Percentiles rank a stretch among this genome's conserved stretches.
These are phyloP conservation scores for Termitomyces eurrhizus DNA, from an alignment of 768 basidiomycete genomes.

Conservation along the genomic window DNA sequence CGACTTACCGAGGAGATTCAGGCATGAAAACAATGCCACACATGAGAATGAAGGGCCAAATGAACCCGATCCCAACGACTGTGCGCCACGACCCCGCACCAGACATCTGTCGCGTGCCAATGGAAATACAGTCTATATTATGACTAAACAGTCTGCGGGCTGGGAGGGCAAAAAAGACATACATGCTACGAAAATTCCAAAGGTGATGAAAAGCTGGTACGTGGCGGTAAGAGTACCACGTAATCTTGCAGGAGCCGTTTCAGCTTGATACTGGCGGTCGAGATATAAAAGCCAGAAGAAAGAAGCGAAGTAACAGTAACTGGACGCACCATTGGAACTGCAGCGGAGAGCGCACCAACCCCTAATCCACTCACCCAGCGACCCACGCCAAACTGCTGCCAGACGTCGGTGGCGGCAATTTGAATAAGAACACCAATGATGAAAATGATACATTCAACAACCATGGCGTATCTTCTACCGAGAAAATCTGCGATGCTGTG, in stretches of 20 bases:
- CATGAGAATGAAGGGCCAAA: constrained; percentile 61
- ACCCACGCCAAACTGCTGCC: constrained; percentile 68
- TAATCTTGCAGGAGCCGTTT: constrained; percentile 68
- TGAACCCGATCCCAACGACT: constrained; percentile 55
- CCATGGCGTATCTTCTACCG: constrained; percentile 67
- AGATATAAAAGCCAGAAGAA: constrained; percentile 3
- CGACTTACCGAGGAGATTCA: constrained; percentile 48
- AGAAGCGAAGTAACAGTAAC: neutral
- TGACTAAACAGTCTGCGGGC: neutral
- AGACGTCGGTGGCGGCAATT: constrained; percentile 42
- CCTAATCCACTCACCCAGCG: constrained; percentile 64
- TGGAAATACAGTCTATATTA: constrained; percentile 54
- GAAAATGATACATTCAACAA: constrained; percentile 53
- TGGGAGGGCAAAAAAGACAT: constrained; percentile 16
- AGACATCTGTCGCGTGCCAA: constrained; percentile 52
- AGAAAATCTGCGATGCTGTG: constrained; percentile 58
- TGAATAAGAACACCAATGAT: constrained; percentile 60
- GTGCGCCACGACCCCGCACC: constrained; percentile 57
- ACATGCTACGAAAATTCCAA: constrained; percentile 68
- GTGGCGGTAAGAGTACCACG: constrained; percentile 65
- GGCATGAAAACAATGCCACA: constrained; percentile 69
- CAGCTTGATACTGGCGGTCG: constrained; percentile 53
- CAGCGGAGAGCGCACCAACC: constrained; percentile 64
- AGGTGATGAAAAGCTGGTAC: constrained; percentile 63
- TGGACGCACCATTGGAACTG: constrained; percentile 53